Evolutionary conservation across 805 yeast genomes (phyloP), one percentile per base, ranked within the genome.

Genomic region (Metschnikowia cubensis): DNA sequence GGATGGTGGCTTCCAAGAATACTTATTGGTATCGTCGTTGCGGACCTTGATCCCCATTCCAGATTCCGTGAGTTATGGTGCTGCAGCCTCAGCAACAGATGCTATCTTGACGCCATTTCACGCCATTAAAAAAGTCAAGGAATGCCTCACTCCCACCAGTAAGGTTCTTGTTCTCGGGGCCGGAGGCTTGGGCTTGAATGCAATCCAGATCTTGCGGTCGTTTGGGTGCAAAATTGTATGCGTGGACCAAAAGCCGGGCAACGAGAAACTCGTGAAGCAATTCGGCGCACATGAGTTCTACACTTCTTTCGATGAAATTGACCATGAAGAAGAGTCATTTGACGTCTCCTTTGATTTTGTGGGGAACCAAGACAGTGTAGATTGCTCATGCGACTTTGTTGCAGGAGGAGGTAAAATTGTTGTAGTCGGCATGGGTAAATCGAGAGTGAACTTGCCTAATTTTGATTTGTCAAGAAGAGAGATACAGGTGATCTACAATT

Each of bases 101-200:
- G 71, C 76, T 3, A 69, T 72, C 0, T 61, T 73, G 51, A 73
- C 77, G 3, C 77, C 77, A 2, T 73, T 59, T 56, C 75, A 71
- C 51, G 72, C 76, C 17, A 67, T 73, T 33, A 65, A 60, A 50
- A 72, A 70, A 52, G 73, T 69, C 5, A 64, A 55, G 44, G 55
- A 57, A 15, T 45, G 61, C 22, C 46, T 67, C 14, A 54, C 57
- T 14, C 76, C 76, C 3, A 62, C 70, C 2, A 53, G 65, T 7
- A 72, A 69, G 50, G 73, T 72, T 5, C 61, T 71, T 33, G 65
- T 71, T 6, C 54, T 68, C n/a, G 77, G 77, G 0, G 60, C 69
- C 18, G 77, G 77, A 11, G 77, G 77, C 4, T 61, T 73, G 47
- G 77, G 77, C 0, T 59, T 71, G 53, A 72, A 71, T 57, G 77